These are phyloP conservation scores for Papiliotrema laurentii DNA, from an alignment of 1,284 basidiomycete genomes.

Conservation along the genomic window DNA sequence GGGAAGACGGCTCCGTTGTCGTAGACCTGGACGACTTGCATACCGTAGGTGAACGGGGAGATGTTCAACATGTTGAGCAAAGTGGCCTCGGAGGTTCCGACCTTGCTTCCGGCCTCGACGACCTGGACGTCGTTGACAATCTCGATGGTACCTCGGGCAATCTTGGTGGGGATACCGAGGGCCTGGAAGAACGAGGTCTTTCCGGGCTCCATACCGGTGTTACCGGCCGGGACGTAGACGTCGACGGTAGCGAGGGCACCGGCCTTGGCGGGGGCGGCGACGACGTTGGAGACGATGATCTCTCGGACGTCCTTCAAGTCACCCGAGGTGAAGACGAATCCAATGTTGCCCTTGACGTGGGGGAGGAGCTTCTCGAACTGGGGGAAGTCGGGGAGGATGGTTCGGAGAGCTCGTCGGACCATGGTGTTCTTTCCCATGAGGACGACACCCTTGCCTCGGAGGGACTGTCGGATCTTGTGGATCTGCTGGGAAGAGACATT, in stretches of 20 bases:
- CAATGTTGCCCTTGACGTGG: slow-evolving; percentile 94
- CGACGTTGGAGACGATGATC: slow-evolving; percentile 91
- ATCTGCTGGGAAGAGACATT: slow-evolving; percentile 98
- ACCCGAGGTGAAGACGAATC: slow-evolving; percentile 92
- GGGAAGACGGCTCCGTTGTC: slow-evolving; percentile 88
- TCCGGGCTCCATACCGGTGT: slow-evolving; percentile 99
- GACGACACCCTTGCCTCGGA: slow-evolving; percentile 94
- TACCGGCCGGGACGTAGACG: slow-evolving; percentile 87
- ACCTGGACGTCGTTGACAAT: slow-evolving; percentile 97
- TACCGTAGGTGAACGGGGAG: slow-evolving; percentile 98
- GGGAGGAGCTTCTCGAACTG: slow-evolving; percentile 95
- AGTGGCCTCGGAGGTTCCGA: slow-evolving; percentile 95
- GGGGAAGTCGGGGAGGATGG: slow-evolving; percentile 82
- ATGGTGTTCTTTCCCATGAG: slow-evolving; percentile 99
- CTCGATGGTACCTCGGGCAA: slow-evolving; percentile 99
- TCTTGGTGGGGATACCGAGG: slow-evolving; percentile 99
- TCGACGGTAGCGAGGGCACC: slow-evolving; percentile 92
- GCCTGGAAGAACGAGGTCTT: slow-evolving; percentile 99
- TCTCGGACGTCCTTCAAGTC: slow-evolving; percentile 96
- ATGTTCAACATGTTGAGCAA: slow-evolving; percentile 99
- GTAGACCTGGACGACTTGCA: slow-evolving; percentile 92
- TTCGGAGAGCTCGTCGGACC: slow-evolving; percentile 95
- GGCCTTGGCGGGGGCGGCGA: slow-evolving; percentile 96
- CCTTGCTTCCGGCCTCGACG: slow-evolving; percentile 84
- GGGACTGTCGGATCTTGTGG: slow-evolving; percentile 76